A percentile compares a stretch with the other conserved stretches of the same genome.
Conservation (phyloP, 2,329 filamentous ascomycete species). For the Ophiostoma ulmi region DNA sequence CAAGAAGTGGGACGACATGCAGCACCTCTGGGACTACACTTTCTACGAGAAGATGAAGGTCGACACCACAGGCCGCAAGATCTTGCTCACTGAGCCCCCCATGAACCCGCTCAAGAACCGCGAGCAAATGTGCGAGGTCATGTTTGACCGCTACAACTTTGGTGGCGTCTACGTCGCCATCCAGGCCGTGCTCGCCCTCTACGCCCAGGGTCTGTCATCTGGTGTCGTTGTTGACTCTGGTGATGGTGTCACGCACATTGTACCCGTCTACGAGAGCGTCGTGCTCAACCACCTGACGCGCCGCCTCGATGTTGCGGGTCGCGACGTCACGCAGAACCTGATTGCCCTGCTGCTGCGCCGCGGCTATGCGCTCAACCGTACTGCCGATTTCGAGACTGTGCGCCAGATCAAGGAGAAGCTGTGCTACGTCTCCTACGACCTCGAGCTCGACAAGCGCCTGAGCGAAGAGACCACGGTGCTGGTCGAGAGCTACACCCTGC, state of each 20-base stretch:
- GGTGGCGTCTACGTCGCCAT: slow-evolving; percentile 97
- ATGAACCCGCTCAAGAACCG: slow-evolving; percentile 97
- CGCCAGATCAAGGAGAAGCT: slow-evolving; percentile 99
- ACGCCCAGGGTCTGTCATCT: slow-evolving; percentile 87
- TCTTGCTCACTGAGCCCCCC: slow-evolving; percentile 67
- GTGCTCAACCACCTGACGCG: slow-evolving; percentile 95
- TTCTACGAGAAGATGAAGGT: slow-evolving; percentile 96
- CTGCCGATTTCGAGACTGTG: slow-evolving; percentile 97
- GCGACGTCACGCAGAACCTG: slow-evolving; percentile 96
- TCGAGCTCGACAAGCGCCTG: slow-evolving; percentile 90
- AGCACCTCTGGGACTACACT: slow-evolving; percentile 98
- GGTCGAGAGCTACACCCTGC: slow-evolving; percentile 95
- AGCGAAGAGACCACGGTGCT: slow-evolving; percentile 96
- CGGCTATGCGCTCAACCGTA: slow-evolving; percentile 95
- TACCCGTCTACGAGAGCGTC: slow-evolving; percentile 96
- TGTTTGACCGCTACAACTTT: slow-evolving; percentile 97
- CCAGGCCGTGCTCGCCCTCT: slow-evolving; percentile 90
- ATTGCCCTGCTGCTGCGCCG: slow-evolving; percentile 90
- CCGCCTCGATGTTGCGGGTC: slow-evolving; percentile 88
- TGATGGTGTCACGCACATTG: slow-evolving; percentile 97
- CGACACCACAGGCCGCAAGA: slow-evolving; percentile 87
- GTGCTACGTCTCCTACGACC: slow-evolving; percentile 97
- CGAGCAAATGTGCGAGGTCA: slow-evolving; percentile 97
- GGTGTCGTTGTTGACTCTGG: slow-evolving; percentile 99
- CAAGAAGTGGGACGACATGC: slow-evolving; percentile 99